Evolutionary conservation across 768 basidiomycete species (phyloP).

Genomic region (Boletus fagicola): DNA sequence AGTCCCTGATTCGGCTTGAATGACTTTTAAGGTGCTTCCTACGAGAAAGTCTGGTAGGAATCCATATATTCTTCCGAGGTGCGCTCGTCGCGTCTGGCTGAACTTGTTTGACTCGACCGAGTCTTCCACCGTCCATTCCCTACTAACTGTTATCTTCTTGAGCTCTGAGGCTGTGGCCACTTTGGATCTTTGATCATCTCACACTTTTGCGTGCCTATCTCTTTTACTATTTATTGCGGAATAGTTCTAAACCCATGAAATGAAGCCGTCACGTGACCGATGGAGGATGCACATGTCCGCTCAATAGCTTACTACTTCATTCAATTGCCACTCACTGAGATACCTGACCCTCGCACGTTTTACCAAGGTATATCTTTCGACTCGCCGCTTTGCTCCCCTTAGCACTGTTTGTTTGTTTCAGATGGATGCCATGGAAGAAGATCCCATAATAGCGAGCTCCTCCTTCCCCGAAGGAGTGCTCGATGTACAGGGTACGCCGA

Average conservation of each 20-base stretch:
- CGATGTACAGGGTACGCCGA: slow-evolving; percentile 18
- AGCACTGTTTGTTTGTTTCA: slow-evolving; percentile 5
- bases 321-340: slow-evolving; percentile 23
- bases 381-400: not conserved
- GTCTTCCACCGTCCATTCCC: not conserved
- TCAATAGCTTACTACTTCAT: not conserved
- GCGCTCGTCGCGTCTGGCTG: not conserved
- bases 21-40: not conserved
- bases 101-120: not conserved
- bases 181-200: not conserved
- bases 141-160: not conserved
- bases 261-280: slow-evolving; percentile 20
- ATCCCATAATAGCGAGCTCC: slow-evolving; percentile 27
- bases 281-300: slow-evolving; percentile 1
- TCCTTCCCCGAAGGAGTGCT: slow-evolving; percentile 21
- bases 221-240: not conserved
- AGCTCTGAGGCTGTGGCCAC: not conserved
- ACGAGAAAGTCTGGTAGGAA: not conserved
- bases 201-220: not conserved
- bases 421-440: slow-evolving; percentile 37
- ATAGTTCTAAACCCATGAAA: not conserved
- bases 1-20: too few relatives aligned
- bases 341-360: slow-evolving; percentile 17
- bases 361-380: slow-evolving; percentile 3
- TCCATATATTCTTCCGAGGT: not conserved